Evolutionary conservation across 306 rosid species (phyloP).

Genomic region (Cucumis hystrix): DNA sequence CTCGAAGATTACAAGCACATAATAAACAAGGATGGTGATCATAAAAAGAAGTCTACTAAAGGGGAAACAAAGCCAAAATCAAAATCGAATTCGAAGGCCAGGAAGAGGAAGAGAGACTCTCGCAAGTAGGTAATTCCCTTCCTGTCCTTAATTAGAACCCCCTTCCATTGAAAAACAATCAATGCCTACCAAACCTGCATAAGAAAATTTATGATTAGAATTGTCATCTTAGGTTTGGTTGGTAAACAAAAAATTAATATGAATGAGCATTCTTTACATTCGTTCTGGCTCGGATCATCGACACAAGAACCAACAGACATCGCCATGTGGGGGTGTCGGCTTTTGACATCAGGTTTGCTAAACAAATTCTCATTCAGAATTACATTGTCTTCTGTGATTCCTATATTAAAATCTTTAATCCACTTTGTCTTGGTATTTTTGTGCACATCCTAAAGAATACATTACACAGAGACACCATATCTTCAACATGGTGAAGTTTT

Average conservation of each 20-base stretch:
- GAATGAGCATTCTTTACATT: conserved; percentile 2
- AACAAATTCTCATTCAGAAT: not conserved
- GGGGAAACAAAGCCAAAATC: conserved; percentile 17
- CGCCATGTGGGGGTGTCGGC: not conserved
- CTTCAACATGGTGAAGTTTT: not conserved
- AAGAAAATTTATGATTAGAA: not conserved
- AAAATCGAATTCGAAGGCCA: conserved; percentile 20
- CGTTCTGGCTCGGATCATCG: not conserved
- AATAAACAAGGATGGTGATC: conserved; percentile 19
- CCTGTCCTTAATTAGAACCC: not conserved
- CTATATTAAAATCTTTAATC: not conserved
- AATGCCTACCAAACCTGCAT: not conserved
- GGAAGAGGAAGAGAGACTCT: conserved; percentile 17
- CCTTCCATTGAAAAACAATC: not conserved
- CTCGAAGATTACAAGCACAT: conserved; percentile 75
- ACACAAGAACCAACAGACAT: not conserved
- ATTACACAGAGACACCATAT: not conserved
- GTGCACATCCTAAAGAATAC: not conserved
- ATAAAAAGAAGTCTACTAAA: conserved; percentile 16
- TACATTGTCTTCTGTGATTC: not conserved
- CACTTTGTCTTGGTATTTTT: not conserved
- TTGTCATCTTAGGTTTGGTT: not conserved
- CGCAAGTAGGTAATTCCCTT: not conserved
- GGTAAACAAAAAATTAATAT: not conserved
- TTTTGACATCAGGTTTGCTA: not conserved